These are phyloP conservation scores for Erodium texanum DNA, from an alignment of 441 rosid species.

Conservation along the genomic window DNA sequence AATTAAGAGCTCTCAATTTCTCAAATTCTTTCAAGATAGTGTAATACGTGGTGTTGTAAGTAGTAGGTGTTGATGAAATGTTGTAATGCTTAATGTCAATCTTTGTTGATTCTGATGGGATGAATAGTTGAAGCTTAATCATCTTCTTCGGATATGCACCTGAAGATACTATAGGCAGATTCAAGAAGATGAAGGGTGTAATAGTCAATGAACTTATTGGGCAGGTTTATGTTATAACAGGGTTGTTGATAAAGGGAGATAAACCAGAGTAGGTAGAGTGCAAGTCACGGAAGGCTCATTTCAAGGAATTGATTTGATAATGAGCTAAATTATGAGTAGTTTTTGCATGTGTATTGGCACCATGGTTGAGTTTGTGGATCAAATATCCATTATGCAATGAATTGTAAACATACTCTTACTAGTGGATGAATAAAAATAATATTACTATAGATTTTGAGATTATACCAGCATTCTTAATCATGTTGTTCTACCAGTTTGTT, in stretches of 20 bases:
- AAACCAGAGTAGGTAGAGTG: not conserved
- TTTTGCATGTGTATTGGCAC: not conserved
- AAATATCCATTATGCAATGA: not conserved
- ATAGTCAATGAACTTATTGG: not conserved
- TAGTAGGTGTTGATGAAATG: slow-evolving; percentile 7
- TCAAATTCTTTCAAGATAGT: slow-evolving; percentile 1
- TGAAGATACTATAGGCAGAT: not conserved
- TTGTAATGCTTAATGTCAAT: slow-evolving; percentile 1
- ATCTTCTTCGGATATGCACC: not conserved
- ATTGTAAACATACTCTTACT: not conserved
- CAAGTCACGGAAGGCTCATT: not conserved
- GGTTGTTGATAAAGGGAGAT: not conserved
- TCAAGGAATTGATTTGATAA: not conserved
- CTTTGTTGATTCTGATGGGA: not conserved
- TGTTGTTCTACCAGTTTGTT: too few relatives aligned
- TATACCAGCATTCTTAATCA: too few relatives aligned
- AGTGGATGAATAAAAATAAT: not conserved
- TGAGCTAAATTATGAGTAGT: not conserved
- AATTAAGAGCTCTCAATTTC: slow-evolving; percentile 6
- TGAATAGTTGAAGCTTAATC: not conserved
- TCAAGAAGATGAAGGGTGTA: not conserved
- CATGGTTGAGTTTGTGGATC: not conserved
- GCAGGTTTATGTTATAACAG: not conserved
- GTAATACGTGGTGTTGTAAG: slow-evolving; percentile 8
- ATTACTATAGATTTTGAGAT: too few relatives aligned